Evolutionary conservation across 352 stramenopile genomes (phyloP).

Genomic region (Pythium aquatile): DNA sequence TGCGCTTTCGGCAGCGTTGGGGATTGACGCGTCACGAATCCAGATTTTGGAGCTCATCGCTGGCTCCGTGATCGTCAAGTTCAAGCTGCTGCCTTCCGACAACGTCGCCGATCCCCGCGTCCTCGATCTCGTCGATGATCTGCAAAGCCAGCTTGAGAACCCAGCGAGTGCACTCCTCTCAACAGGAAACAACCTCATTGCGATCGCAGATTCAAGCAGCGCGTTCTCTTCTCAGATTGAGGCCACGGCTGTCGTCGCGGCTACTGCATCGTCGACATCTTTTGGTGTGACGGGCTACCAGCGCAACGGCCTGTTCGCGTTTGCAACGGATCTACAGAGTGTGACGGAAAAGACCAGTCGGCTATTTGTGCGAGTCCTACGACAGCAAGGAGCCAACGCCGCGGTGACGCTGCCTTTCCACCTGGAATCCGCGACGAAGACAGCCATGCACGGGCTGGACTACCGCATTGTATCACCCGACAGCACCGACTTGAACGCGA

Average conservation of each 20-base stretch:
- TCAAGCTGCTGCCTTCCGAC: conserved; percentile 49
- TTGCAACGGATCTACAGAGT: conserved; percentile 48
- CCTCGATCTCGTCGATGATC: conserved; percentile 40
- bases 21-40: conserved; percentile 50
- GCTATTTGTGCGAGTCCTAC: conserved; percentile 45
- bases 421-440: conserved; percentile 31
- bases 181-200: conserved; percentile 25
- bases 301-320: conserved; percentile 59
- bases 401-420: conserved; percentile 46
- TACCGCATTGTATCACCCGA: conserved; percentile 33
- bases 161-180: conserved; percentile 36
- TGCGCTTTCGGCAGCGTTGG: conserved; percentile 36
- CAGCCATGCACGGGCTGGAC: conserved; percentile 39
- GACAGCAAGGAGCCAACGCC: conserved; percentile 45
- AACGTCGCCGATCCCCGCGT: conserved; percentile 48
- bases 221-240: conserved; percentile 36
- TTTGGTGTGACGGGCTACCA: conserved; percentile 61
- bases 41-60: conserved; percentile 46
- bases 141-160: conserved; percentile 43
- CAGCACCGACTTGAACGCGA: conserved; percentile 25
- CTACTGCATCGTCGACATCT: conserved; percentile 21
- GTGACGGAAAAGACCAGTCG: conserved; percentile 51
- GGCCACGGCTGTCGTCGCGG: background rate
- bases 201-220: conserved; percentile 31
- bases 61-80: conserved; percentile 68